Evolutionary conservation across 345 rosid species (phyloP).

Genomic region (Cardamine chenopodiifolia): DNA sequence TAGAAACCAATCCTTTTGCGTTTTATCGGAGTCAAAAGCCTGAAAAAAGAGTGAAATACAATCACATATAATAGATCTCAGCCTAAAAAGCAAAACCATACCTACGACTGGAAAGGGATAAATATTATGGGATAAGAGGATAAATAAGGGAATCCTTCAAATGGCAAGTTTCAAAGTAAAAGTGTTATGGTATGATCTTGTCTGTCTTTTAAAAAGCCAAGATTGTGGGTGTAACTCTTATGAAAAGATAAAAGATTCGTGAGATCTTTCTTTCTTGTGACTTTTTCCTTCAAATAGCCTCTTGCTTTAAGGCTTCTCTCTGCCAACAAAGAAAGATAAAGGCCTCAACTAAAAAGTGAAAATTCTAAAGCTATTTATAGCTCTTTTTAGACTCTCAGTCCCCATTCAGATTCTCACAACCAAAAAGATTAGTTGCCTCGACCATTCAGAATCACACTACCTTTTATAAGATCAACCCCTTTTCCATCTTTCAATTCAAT

Average conservation of each 20-base stretch:
- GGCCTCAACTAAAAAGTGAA: constrained; percentile 44
- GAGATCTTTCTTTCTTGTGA: constrained; percentile 70
- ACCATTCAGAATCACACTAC: constrained; percentile 42
- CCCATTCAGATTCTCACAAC: constrained; percentile 64
- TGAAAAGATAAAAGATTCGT: constrained; percentile 76
- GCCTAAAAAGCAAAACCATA: constrained; percentile 43
- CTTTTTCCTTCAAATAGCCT: constrained; percentile 69
- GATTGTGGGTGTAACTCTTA: constrained; percentile 78
- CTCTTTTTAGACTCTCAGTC: constrained; percentile 60
- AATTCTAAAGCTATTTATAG: constrained; percentile 56
- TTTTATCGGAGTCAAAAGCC: constrained; percentile 54
- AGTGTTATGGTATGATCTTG: constrained; percentile 43
- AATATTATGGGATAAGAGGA: constrained; percentile 44
- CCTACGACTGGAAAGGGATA: constrained; percentile 45
- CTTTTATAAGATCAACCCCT: constrained; percentile 41
- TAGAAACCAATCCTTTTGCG: constrained; percentile 48
- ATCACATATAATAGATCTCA: constrained; percentile 22
- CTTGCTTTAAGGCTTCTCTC: constrained; percentile 59
- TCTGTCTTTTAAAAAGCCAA: constrained; percentile 55
- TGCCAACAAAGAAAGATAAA: constrained; percentile 45
- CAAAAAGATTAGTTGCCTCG: constrained; percentile 60
- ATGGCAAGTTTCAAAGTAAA: constrained; percentile 43
- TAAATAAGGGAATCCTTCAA: constrained; percentile 45
- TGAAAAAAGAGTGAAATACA: constrained; percentile 46
- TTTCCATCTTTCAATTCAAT: constrained; percentile 31